phyloP scores from a whole-genome alignment of 2,329 filamentous ascomycete species.

The Aureobasidium namibiae region DNA sequence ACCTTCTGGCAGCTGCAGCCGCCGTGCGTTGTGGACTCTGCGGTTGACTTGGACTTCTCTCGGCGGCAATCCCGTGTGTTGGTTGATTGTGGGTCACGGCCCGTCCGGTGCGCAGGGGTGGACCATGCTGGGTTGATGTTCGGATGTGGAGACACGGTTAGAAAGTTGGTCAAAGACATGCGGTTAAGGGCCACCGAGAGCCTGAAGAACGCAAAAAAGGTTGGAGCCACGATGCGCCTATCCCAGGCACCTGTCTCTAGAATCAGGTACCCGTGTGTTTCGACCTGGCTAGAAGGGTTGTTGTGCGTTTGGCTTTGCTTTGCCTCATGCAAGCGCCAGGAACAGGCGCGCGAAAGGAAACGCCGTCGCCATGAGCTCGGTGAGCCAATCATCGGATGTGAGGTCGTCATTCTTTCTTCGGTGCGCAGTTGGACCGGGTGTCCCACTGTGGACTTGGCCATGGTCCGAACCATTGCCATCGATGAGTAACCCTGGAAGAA shows the following conservation, averaged over 20 bases:
- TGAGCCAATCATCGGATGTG: neutral
- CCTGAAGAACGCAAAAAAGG: constrained; percentile 5
- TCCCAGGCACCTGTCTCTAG: constrained; percentile 6
- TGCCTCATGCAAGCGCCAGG: constrained; percentile 8
- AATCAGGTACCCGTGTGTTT: constrained; percentile 5
- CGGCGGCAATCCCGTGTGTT: constrained; percentile 3
- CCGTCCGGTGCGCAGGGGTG: neutral
- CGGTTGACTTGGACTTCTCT: constrained; percentile 8
- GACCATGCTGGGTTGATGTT: constrained; percentile 4
- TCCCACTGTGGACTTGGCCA: neutral
- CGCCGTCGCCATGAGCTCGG: neutral
- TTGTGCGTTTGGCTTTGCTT: constrained; percentile 4
- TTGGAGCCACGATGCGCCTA: neutral
- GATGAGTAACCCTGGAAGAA: neutral
- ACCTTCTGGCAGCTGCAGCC: constrained; percentile 5
- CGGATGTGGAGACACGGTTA: constrained; percentile 10
- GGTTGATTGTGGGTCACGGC: constrained; percentile 11
- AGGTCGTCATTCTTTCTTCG: neutral
- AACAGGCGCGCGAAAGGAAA: constrained; percentile 5
- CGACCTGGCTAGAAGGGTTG: constrained; percentile 3
- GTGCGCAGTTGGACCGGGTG: neutral
- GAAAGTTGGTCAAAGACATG: neutral
- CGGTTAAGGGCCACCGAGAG: constrained; percentile 2
- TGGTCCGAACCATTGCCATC: neutral
- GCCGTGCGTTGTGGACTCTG: neutral